phyloP scores from a whole-genome alignment of 169 alveolate genomes.

The Plasmodium gonderi region DNA sequence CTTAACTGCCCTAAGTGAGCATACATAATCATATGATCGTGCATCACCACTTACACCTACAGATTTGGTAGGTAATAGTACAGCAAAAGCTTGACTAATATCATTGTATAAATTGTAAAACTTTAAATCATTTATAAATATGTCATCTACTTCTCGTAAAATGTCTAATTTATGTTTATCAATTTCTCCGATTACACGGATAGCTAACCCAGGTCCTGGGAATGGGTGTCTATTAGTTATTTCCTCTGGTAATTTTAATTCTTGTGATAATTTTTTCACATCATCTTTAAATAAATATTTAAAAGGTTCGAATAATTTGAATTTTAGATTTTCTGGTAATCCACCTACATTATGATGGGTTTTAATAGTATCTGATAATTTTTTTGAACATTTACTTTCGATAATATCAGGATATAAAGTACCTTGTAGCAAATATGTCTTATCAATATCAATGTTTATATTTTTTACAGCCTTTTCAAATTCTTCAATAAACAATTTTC shows the following conservation, averaged over 20 bases:
- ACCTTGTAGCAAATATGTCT: constrained; percentile 83
- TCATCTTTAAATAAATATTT: constrained; percentile 83
- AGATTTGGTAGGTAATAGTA: constrained; percentile 79
- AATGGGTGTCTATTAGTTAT: constrained; percentile 84
- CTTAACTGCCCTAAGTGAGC: constrained; percentile 79
- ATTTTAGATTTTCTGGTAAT: constrained; percentile 80
- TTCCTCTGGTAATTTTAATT: constrained; percentile 77
- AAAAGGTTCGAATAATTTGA: constrained; percentile 84
- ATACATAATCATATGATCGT: constrained; percentile 77
- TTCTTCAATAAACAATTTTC: constrained; percentile 84
- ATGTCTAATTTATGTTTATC: constrained; percentile 80
- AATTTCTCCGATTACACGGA: constrained; percentile 80
- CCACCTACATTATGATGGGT: constrained; percentile 88
- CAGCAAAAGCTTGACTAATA: constrained; percentile 81
- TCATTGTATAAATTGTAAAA: constrained; percentile 73
- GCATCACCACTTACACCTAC: constrained; percentile 81
- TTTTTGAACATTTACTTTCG: constrained; percentile 80
- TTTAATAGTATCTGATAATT: constrained; percentile 79
- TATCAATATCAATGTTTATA: constrained; percentile 78
- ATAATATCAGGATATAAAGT: constrained; percentile 85
- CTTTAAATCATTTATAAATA: constrained; percentile 78
- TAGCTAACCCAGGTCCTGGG: constrained; percentile 88
- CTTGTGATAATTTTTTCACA: constrained; percentile 80
- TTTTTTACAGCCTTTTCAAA: constrained; percentile 82
- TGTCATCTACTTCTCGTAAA: constrained; percentile 83